Base-by-base conservation (phyloP, 2,329 filamentous ascomycete species). In the Boeremia lycopersici region DNA sequence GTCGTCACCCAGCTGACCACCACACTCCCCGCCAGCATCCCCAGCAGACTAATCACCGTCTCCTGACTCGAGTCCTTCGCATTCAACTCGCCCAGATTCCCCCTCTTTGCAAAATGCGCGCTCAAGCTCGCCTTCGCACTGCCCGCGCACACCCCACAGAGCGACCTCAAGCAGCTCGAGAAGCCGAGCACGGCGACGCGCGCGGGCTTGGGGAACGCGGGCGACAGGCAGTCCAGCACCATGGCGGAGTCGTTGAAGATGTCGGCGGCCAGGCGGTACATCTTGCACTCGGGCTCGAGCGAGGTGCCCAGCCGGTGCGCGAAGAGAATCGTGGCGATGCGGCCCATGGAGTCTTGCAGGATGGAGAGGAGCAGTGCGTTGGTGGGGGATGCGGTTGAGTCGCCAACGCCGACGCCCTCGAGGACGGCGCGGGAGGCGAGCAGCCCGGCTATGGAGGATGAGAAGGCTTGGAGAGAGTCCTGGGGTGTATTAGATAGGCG, bases 61-160 rank as follows among this genome's bases (percentile, higher is more conserved):
- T 98, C 95, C 77, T 98, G 95, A 62, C 90, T 96, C 11, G 92
- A 92, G 72, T 98, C 93, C 83, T 96, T 88, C 79, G 93, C 93
- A 76, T 97, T 98, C 52, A 99, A 81, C 74, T 98, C 93, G 1
- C 91, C 93, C 39, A 98, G 77, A 73, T 97, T 98, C 33, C 91
- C 90, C 70, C 87, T 86, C 62, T 82, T 86, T 8, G 93, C 92
- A 79, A 99, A 98, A 76, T 99, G 95, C 10, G 91, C 89, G 70
- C 90, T 95, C 63, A 99, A 77, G 57, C 89, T 93, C 2, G 93
- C 93, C 75, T 98, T 98, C 60, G 90, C 89, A 49, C 91, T 92
- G 11, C 90, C 91, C 0, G 91, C 93, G 0, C 93, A 90, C 5
- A 98, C 92, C 25, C 93, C 95, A 70, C 95, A 98, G 0, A 97